Evolutionary conservation across 2,329 filamentous ascomycete species (phyloP), one percentile per base, ranked within the genome.

Genomic region (Coniella lustricola): DNA sequence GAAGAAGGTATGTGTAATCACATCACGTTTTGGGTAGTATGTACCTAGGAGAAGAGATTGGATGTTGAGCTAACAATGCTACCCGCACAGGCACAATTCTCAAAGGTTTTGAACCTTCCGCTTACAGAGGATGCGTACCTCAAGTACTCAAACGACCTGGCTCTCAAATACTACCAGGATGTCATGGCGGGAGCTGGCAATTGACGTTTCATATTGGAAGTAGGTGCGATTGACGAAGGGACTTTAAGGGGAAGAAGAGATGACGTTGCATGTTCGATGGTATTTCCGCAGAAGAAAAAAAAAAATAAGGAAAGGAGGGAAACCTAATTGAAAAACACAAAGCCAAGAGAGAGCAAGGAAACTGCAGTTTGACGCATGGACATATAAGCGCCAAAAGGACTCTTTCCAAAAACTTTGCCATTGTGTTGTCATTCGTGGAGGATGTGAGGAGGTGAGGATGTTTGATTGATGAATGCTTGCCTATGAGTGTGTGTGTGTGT

Each of bases 81-180:
- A 62, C 59, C n/a, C n/a, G n/a, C 40, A 5, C 51, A 71, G 68
- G 65, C 71, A 54, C 62, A 69, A 42, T 64, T 73, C 50, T 66
- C 68, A 12, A 69, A 70, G 46, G 72, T 86, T 29, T 67, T 85
- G 29, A 70, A 72, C 42, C 65, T 86, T 33, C 82, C 82, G 1
- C 68, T 91, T 45, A 88, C 85, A 4, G 83, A 87, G 57, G 86
- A 91, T 63, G 76, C 81, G 34, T 77, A 85, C 57, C 67, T 89
- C 51, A 74, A 77, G 57, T 85, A 90, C 63, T 83, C 85, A 8
- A 77, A 82, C 31, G 79, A 86, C 52, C 70, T 89, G 56, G 83
- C 84, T 55, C 72, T 83, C 57, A 75, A 76, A 47, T 87, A 87
- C 59, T 89, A 87, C 63, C 73, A 74, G 50, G 75, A 76, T 49